Evolutionary conservation across 129 eudicot genomes (phyloP).

Genomic region (Kitagawia praeruptora): DNA sequence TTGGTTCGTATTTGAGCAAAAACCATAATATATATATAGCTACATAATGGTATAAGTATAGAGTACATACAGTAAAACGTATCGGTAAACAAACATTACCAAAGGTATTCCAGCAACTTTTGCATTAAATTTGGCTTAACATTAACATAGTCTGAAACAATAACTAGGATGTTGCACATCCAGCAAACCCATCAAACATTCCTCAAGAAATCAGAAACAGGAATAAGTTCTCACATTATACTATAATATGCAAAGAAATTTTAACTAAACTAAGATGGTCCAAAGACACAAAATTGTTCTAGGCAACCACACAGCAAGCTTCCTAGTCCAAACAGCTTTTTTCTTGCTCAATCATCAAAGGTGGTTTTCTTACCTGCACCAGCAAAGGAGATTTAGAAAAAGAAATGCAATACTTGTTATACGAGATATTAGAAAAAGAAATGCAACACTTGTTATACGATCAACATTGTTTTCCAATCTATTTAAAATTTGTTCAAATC

Average conservation of each 20-base stretch:
- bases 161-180: not conserved
- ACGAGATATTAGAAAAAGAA: not conserved
- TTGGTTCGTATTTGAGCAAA: too few species aligned
- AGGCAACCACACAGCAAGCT: not conserved
- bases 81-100: too few species aligned
- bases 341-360: not conserved
- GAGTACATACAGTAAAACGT: too few species aligned
- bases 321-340: not conserved
- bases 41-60: too few species aligned
- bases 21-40: too few species aligned
- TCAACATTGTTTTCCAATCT: not conserved
- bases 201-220: not conserved
- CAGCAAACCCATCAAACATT: not conserved
- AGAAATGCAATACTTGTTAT: not conserved
- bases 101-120: not conserved
- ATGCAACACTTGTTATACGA: not conserved
- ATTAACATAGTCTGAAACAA: not conserved
- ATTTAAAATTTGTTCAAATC: too few species aligned
- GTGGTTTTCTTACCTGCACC: conserved; percentile 2
- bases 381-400: not conserved
- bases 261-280: not conserved
- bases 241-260: not conserved
- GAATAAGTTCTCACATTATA: not conserved
- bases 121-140: not conserved
- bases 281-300: not conserved